Evolutionary conservation across 768 basidiomycete species (phyloP).

Genomic region (Rhizopogon roseolus): DNA sequence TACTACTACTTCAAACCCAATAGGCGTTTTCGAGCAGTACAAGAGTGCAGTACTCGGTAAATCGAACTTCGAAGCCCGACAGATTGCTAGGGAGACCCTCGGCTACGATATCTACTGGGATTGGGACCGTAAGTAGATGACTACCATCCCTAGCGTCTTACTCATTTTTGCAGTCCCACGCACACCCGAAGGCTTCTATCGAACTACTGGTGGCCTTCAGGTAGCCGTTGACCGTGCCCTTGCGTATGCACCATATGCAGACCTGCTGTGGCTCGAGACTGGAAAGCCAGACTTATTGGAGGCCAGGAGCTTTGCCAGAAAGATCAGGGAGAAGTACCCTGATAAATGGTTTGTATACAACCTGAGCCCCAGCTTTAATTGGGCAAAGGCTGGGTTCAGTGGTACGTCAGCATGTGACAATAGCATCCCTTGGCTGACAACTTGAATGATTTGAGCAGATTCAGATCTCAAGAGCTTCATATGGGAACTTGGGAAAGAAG

Average conservation of each 20-base stretch:
- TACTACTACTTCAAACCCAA: conserved; percentile 21
- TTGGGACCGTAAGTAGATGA: conserved; percentile 65
- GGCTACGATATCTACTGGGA: conserved; percentile 72
- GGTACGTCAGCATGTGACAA: conserved; percentile 32
- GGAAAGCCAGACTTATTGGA: conserved; percentile 81
- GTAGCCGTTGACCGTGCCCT: conserved; percentile 78
- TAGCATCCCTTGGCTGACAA: background rate
- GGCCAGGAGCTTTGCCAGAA: conserved; percentile 72
- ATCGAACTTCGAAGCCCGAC: conserved; percentile 69
- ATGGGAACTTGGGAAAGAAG: conserved; percentile 89
- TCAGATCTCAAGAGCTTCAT: conserved; percentile 77
- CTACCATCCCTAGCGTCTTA: background rate
- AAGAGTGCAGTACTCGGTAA: conserved; percentile 52
- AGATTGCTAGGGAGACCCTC: conserved; percentile 68
- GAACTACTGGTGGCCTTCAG: conserved; percentile 76
- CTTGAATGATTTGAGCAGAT: conserved; percentile 33
- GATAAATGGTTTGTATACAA: conserved; percentile 86
- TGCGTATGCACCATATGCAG: conserved; percentile 81
- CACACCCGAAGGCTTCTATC: conserved; percentile 89
- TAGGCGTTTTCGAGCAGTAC: conserved; percentile 54
- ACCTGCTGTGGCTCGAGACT: conserved; percentile 92
- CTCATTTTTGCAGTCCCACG: conserved; percentile 57
- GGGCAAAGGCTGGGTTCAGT: conserved; percentile 78
- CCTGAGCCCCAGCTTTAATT: conserved; percentile 91
- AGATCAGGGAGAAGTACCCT: conserved; percentile 68